Evolutionary conservation across 805 yeast species (phyloP).

Genomic region (Kodamaea restingae): DNA sequence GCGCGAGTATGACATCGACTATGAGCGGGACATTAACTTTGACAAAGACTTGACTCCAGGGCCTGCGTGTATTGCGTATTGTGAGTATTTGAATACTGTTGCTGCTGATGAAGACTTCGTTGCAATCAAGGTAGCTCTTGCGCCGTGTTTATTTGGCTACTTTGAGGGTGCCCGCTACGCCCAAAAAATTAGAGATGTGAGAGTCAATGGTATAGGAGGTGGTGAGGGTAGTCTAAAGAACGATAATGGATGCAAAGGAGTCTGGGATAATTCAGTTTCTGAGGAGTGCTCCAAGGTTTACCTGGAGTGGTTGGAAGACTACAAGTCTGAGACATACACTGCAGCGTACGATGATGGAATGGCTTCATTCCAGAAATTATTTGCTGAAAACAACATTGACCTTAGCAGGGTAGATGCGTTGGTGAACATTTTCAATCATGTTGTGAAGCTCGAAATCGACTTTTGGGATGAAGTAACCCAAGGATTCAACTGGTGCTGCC

Average conservation of each 20-base stretch:
- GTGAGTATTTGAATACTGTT: slow-evolving; percentile 53
- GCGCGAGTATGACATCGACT: slow-evolving; percentile 36
- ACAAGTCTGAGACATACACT: slow-evolving; percentile 53
- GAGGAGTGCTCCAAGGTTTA: slow-evolving; percentile 29
- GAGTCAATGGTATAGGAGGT: too few species aligned
- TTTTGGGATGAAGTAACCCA: slow-evolving; percentile 65
- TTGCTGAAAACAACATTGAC: slow-evolving; percentile 28
- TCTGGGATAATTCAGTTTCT: slow-evolving; percentile 6
- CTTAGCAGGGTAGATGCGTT: slow-evolving; percentile 45
- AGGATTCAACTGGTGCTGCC: too few species aligned
- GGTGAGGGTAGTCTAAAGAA: too few species aligned
- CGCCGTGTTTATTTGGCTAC: slow-evolving; percentile 77
- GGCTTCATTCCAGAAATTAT: slow-evolving; percentile 42
- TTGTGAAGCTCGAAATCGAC: slow-evolving; percentile 54
- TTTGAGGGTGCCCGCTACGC: slow-evolving; percentile 49
- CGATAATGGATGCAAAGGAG: slow-evolving; percentile 16
- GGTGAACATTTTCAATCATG: slow-evolving; percentile 55
- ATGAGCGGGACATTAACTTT: slow-evolving; percentile 30
- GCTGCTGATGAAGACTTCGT: slow-evolving; percentile 55
- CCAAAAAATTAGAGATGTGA: slow-evolving; percentile 11
- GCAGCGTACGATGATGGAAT: slow-evolving; percentile 50
- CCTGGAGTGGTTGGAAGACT: slow-evolving; percentile 59
- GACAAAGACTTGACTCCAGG: slow-evolving; percentile 48
- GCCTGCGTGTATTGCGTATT: slow-evolving; percentile 56
- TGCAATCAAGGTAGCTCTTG: slow-evolving; percentile 61